Evolutionary conservation across 2,329 filamentous ascomycete genomes (phyloP).

Genomic region (Pestalotiopsis sp.): DNA sequence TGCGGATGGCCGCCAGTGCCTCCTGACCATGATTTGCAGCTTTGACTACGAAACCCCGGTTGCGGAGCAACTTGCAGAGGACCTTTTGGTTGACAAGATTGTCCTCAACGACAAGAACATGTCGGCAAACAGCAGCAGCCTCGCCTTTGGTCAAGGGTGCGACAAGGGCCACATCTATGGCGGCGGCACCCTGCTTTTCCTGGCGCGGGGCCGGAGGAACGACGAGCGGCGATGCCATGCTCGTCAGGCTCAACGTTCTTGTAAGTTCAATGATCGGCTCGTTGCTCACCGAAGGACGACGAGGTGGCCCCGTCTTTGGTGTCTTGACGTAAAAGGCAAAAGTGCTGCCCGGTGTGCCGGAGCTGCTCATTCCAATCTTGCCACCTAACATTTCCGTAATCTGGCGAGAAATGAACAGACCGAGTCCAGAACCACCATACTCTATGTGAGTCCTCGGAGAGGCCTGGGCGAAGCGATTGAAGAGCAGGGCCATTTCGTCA

Average conservation of each 20-base stretch:
- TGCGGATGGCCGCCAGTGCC: slow-evolving; percentile 42
- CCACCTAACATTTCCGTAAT: slow-evolving; percentile 82
- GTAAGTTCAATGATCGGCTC: slow-evolving; percentile 18
- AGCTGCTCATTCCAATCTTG: slow-evolving; percentile 74
- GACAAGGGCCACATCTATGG: slow-evolving; percentile 12
- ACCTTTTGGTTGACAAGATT: slow-evolving; percentile 64
- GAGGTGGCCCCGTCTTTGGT: slow-evolving; percentile 14
- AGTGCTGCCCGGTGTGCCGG: slow-evolving; percentile 66
- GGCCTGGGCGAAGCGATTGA: slow-evolving; percentile 78
- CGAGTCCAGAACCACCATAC: slow-evolving; percentile 78
- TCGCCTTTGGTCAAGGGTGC: background rate
- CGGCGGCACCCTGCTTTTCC: background rate
- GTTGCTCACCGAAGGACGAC: slow-evolving; percentile 8
- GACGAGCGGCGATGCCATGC: slow-evolving; percentile 9
- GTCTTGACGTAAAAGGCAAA: slow-evolving; percentile 77
- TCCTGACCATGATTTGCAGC: slow-evolving; percentile 61
- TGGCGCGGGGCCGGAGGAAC: slow-evolving; percentile 2
- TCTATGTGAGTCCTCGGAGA: slow-evolving; percentile 75
- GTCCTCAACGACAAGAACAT: slow-evolving; percentile 59
- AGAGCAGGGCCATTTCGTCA: slow-evolving; percentile 73
- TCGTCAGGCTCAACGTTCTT: slow-evolving; percentile 12
- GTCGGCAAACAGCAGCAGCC: background rate
- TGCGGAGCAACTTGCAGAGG: slow-evolving; percentile 50
- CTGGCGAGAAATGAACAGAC: slow-evolving; percentile 76
- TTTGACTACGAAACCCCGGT: slow-evolving; percentile 50